Evolutionary conservation across 2,329 filamentous ascomycete species (phyloP), one percentile per base, ranked within the genome.

Genomic region (Neonectria coccinea): DNA sequence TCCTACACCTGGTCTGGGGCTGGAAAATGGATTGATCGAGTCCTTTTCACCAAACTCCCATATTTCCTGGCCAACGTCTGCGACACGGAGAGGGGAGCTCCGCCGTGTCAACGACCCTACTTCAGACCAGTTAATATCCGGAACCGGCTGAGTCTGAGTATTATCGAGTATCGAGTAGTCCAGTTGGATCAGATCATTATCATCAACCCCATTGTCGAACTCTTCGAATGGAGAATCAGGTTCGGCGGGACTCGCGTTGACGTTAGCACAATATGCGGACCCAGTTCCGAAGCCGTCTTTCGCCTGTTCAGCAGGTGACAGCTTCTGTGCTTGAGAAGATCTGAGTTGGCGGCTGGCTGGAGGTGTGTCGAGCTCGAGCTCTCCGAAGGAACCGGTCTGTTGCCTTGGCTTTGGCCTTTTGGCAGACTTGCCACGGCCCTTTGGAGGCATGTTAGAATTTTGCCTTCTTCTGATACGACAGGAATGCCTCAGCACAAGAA

Each of bases 311-410:
- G 53, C 45, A 41, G 50, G 20, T 11, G 52, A 47, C 3, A 12
- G 45, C 27, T 50, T 47, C 20, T 56, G 33, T 22, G 33, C 22
- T 20, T 51, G 48, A 3, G 62, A 67, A 44, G 70, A 70, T 50
- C 70, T 66, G 8, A 70, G 53, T 50, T 72, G 67, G 10, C 62
- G 74, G n/a, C 67, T 73, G 1, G 73, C 78, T 5, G 78, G 76
- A 6, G 78, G 78, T 2, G 76, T 77, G 7, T 79, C 76, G 3
- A 80, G 70, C 56, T 79, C 64, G 36, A 39, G 36, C 36, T 39
- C 36, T 2, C 72, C 70, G 18, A 80, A 70, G 42, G 70, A 59
- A 0, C 69, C 69, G 11, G 67, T 14, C 14, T 59, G 66, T 20
- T 60, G 64, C 36, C 64, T 68, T 22, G 22, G 33, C 51, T 60